Base-by-base conservation (phyloP, 2,329 filamentous ascomycete genomes). In the Orbilia blumenaviensis region DNA sequence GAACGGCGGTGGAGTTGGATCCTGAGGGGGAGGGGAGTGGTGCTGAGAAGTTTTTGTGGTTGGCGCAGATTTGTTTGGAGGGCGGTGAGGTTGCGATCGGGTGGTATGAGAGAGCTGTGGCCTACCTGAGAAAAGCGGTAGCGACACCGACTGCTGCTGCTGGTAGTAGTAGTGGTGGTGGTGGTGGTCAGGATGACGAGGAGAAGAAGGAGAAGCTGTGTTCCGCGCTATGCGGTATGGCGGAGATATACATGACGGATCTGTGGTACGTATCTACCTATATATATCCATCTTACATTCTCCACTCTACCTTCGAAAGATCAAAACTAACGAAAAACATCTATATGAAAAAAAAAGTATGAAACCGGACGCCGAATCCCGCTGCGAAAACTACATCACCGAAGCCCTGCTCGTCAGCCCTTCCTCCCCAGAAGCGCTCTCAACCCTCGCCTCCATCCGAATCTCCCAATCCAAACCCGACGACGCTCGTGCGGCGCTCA, bases 191-290 rank as follows among this genome's bases (percentile, higher is more conserved):
- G 90, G 27, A 92, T 93, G 83, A 92, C 92, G 36, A 66, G 9
- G 54, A 71, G 16, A 44, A 74, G 85, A 91, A 91, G 82, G 86
- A 87, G 78, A 95, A 95, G 83, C 86, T 98, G 36, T 92, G 93
- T 1, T 93, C 93, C 80, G 92, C 94, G n/a, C 87, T 99, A 36
- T 99, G 96, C 83, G 93, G 92, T 27, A 92, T 98, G 76, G 90
- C 92, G 5, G 95, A 99, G 84, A 93, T 99, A 58, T 99, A 97
- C 86, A 99, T 99, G 95, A 99, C 95, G 9, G 95, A 99, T 84
- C 85, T 98, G 80, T 95, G 92, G 80, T 95, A 88, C 82, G 84
- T 84, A 38, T 21, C 3, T 25, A 8, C 16, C 18, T 64, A 14
- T 16, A 27, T 48, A 1, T 46, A 25, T 42, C 1, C 16, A 36